Conservation (phyloP, 2,329 filamentous ascomycete species). For the Calonectria henricotiae region DNA sequence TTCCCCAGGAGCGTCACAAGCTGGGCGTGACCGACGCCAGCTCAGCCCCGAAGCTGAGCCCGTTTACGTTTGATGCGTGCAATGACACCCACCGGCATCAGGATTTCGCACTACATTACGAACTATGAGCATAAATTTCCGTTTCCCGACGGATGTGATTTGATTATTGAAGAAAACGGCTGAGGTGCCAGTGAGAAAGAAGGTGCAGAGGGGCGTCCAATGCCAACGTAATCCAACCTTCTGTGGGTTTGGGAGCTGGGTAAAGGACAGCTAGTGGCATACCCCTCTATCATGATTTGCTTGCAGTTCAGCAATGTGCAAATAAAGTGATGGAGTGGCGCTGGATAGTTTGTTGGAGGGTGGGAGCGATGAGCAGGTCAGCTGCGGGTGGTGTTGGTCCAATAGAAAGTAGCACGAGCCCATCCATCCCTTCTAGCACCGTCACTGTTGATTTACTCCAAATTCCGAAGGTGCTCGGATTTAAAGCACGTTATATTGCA, state of each 20-base stretch:
- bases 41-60: constrained; percentile 5
- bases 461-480: neutral
- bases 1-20: neutral
- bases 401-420: neutral
- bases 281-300: neutral
- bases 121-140: neutral
- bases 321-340: neutral
- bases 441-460: neutral
- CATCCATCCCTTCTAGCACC: neutral
- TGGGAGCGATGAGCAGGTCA: neutral
- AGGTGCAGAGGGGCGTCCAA: constrained; percentile 6
- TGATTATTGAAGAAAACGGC: neutral
- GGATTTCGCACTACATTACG: neutral
- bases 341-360: neutral
- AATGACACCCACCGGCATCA: too few relatives aligned
- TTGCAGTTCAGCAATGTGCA: neutral
- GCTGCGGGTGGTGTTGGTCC: neutral
- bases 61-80: too few relatives aligned
- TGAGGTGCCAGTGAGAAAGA: neutral
- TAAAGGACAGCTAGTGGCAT: neutral
- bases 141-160: neutral
- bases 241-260: neutral
- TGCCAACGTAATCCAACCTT: neutral
- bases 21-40: neutral
- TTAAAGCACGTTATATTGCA: neutral